A percentile compares a stretch with the other conserved stretches of the same genome.
Evolutionary conservation across 2,329 filamentous ascomycete species (phyloP).

Genomic region (Diaporthe citri): DNA sequence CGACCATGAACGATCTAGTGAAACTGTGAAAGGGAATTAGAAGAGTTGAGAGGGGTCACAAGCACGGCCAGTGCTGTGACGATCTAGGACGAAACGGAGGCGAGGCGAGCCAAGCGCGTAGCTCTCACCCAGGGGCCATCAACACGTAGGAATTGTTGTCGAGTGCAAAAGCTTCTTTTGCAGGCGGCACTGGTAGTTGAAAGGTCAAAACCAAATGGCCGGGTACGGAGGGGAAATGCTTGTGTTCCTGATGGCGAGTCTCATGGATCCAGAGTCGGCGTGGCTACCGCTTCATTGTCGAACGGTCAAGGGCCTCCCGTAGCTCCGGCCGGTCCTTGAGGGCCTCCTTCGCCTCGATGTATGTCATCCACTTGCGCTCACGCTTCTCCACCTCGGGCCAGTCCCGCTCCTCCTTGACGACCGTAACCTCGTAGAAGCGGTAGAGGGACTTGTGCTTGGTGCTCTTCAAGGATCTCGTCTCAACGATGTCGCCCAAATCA

Average conservation of each 20-base stretch:
- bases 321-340: slow-evolving; percentile 87
- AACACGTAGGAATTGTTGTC: not conserved
- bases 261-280: slow-evolving; percentile 1
- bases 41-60: slow-evolving; percentile 17
- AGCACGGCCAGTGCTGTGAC: slow-evolving; percentile 15
- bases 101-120: slow-evolving; percentile 19
- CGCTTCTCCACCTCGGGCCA: slow-evolving; percentile 98
- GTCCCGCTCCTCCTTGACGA: slow-evolving; percentile 83
- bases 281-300: slow-evolving; percentile 72
- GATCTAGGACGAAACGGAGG: slow-evolving; percentile 8
- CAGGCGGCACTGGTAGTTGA: slow-evolving; percentile 16
- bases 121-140: not conserved
- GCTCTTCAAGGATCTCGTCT: slow-evolving; percentile 84
- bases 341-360: slow-evolving; percentile 81
- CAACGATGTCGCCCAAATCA: slow-evolving; percentile 87
- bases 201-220: slow-evolving; percentile 8
- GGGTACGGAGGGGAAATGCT: not conserved
- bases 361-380: slow-evolving; percentile 90
- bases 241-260: slow-evolving; percentile 1
- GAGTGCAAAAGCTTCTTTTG: slow-evolving; percentile 29
- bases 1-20: slow-evolving; percentile 19
- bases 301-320: slow-evolving; percentile 86
- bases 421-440: slow-evolving; percentile 89
- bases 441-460: slow-evolving; percentile 76
- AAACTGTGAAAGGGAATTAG: slow-evolving; percentile 23